Percentiles rank a stretch among this genome's conserved stretches.
phyloP scores from a whole-genome alignment of 495 filamentous ascomycete species.

The Neurospora pannonica region DNA sequence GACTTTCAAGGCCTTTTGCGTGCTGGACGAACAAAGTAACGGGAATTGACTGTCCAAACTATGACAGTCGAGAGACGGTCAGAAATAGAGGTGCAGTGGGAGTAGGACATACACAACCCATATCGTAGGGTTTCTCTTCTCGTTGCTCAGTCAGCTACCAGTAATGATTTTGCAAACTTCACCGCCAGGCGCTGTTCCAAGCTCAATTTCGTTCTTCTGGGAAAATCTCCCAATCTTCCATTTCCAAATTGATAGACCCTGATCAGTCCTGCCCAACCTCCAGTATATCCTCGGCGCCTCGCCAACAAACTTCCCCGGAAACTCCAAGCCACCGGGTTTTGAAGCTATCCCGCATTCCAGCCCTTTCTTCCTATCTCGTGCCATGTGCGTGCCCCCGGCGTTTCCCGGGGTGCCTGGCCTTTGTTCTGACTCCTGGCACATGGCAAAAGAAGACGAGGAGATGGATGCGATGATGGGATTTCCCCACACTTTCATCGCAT shows the following conservation, averaged over 20 bases:
- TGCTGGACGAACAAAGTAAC: conserved; percentile 45
- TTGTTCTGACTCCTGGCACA: neutral
- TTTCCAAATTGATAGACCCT: neutral
- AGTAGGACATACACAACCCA: neutral
- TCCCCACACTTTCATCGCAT: neutral
- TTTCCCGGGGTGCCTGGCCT: neutral
- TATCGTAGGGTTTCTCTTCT: neutral
- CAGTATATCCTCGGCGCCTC: neutral
- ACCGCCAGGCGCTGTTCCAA: neutral
- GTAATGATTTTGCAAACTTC: neutral
- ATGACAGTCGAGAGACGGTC: neutral
- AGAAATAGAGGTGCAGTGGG: neutral
- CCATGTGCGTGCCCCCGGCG: neutral
- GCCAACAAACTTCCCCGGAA: neutral
- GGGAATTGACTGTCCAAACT: conserved; percentile 7
- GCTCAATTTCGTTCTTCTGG: neutral
- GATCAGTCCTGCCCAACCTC: neutral
- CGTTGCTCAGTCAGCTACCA: neutral
- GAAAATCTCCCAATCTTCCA: neutral
- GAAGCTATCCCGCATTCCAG: neutral
- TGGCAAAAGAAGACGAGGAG: neutral
- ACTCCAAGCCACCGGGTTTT: neutral
- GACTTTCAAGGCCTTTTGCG: conserved; percentile 93
- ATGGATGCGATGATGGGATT: neutral
- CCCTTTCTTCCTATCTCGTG: neutral